Evolutionary conservation across 805 yeast genomes (phyloP), one percentile per base, ranked within the genome.

Genomic region (Starmerella riodocensis): DNA sequence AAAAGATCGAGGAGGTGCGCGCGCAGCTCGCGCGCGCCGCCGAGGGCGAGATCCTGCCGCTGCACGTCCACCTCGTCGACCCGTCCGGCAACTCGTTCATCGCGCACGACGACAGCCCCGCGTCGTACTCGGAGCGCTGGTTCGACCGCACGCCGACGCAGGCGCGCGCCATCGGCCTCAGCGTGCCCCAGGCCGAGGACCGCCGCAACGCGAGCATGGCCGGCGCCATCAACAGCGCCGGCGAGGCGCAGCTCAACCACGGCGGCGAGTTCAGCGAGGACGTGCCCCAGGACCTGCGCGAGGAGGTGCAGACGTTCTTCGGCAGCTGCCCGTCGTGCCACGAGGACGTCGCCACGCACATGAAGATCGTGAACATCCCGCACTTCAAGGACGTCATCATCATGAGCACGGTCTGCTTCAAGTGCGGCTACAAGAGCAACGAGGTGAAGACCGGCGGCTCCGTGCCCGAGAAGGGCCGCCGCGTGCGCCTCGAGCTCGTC

Each of bases 361-460:
- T 91, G 99, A 91, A 91, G 65, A 73, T 85, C 28, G 94, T 91
- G 18, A 78, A 84, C 59, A 91, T 91, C 50, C 99, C 99, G 17
- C 97, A 91, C 63, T 91, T 91, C 71, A 86, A 88, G 63, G 97
- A 91, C 50, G 99, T 91, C 29, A 79, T 91, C 43, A 73, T 91
- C 53, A 91, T 91, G 98, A 79, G 93, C 35, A 91, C 98, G 1
- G 76, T 73, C 1, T 91, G 99, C 64, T 86, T 78, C 24, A 63
- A 73, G 47, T 91, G 99, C 64, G 98, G 97, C 27, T 91, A 81
- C 63, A 88, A 83, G 64, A 82, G 94, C 14, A 91, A 91, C 58
- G 99, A 91, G 61, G 98, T 91, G 48, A 91, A 88, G 64, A 91
- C 98, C 4, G 99, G 99, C 43, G 99, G 99, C 52, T 93, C 79